These are phyloP conservation scores for Eimeria brunetti DNA, from an alignment of 169 alveolate genomes.

Conservation along the genomic window DNA sequence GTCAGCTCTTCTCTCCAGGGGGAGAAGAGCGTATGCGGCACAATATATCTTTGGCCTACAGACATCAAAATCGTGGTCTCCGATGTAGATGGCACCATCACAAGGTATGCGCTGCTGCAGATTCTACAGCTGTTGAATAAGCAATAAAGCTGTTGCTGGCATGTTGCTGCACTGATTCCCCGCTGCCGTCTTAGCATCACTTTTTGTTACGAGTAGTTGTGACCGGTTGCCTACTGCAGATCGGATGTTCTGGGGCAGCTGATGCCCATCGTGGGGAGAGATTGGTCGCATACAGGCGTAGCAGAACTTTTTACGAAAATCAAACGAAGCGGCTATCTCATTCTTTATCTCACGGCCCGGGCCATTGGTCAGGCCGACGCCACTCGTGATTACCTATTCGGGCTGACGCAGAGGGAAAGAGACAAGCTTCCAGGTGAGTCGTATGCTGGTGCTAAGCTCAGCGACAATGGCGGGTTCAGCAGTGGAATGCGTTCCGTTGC, in stretches of 20 bases:
- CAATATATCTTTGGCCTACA: slow-evolving; percentile 95
- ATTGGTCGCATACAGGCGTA: slow-evolving; percentile 98
- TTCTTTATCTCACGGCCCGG: slow-evolving; percentile 98
- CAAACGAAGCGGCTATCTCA: slow-evolving; percentile 95
- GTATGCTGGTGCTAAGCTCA: background rate
- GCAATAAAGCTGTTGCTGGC: background rate
- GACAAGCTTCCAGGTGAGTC: slow-evolving; percentile 88
- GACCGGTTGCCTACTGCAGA: slow-evolving; percentile 64
- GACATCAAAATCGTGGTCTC: slow-evolving; percentile 96
- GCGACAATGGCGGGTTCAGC: background rate
- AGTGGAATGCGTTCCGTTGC: background rate
- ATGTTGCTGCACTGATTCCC: background rate
- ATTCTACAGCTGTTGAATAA: background rate
- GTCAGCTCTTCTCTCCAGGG: slow-evolving; percentile 95
- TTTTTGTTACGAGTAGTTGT: background rate
- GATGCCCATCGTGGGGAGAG: slow-evolving; percentile 98
- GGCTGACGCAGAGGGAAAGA: slow-evolving; percentile 91
- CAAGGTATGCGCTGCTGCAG: slow-evolving; percentile 81
- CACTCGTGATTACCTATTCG: slow-evolving; percentile 95
- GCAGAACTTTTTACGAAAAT: slow-evolving; percentile 95
- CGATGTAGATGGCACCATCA: slow-evolving; percentile 99
- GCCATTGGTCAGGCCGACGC: slow-evolving; percentile 98
- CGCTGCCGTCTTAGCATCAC: background rate
- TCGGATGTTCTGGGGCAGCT: slow-evolving; percentile 98
- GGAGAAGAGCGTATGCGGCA: slow-evolving; percentile 93